phyloP scores from a whole-genome alignment of 352 stramenopile species.

The Pythium chondricola region DNA sequence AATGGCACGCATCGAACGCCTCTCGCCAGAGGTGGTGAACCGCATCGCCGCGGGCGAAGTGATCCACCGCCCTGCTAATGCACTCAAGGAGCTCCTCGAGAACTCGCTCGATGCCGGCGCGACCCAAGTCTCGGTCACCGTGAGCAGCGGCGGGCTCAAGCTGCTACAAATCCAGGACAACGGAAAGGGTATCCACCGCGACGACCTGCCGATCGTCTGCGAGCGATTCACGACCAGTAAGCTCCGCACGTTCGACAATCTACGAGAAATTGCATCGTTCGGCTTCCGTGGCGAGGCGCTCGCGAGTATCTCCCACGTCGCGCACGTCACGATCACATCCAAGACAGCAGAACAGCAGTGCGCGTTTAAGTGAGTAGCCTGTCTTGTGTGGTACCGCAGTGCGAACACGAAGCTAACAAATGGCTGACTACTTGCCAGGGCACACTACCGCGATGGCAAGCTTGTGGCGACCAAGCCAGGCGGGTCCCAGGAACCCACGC shows the following conservation, averaged over 20 bases:
- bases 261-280: slow-evolving; percentile 93
- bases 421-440: slow-evolving; percentile 29
- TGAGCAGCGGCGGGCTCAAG: slow-evolving; percentile 87
- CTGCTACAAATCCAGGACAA: slow-evolving; percentile 95
- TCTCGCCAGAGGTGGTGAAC: slow-evolving; percentile 91
- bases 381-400: slow-evolving; percentile 1
- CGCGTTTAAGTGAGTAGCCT: slow-evolving; percentile 60
- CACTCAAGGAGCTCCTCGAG: slow-evolving; percentile 98
- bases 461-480: slow-evolving; percentile 66
- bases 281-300: slow-evolving; percentile 99
- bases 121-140: slow-evolving; percentile 74
- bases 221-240: slow-evolving; percentile 98
- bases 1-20: slow-evolving; percentile 70
- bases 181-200: slow-evolving; percentile 86
- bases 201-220: slow-evolving; percentile 94
- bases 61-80: slow-evolving; percentile 91
- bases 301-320: slow-evolving; percentile 95
- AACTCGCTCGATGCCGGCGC: slow-evolving; percentile 96
- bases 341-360: slow-evolving; percentile 72
- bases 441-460: slow-evolving; percentile 89
- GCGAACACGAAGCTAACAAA: background rate
- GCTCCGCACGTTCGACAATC: slow-evolving; percentile 92
- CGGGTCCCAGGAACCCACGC: slow-evolving; percentile 51
- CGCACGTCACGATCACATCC: slow-evolving; percentile 88
- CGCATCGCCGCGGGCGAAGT: slow-evolving; percentile 94